A percentile compares a stretch with the other conserved stretches of the same genome.
These are phyloP conservation scores for Phytophthora cajani DNA, from an alignment of 352 stramenopile genomes.

Conservation along the genomic window DNA sequence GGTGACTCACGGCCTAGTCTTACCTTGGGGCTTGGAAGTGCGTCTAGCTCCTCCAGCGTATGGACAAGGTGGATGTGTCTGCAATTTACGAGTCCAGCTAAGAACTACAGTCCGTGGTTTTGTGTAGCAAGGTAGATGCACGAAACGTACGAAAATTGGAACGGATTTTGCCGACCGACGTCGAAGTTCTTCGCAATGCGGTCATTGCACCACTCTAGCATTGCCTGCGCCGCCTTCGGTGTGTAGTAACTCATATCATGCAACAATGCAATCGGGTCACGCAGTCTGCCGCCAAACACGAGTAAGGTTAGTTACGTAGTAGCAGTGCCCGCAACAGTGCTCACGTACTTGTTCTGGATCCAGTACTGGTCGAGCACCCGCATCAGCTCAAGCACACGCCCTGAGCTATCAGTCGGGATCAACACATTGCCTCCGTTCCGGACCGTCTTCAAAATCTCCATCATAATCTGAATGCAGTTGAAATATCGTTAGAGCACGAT, in stretches of 20 bases:
- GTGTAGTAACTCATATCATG: constrained; percentile 93
- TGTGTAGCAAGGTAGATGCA: neutral
- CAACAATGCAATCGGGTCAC: constrained; percentile 85
- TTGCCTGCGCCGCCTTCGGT: constrained; percentile 86
- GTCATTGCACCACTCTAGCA: constrained; percentile 92
- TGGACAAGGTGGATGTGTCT: constrained; percentile 91
- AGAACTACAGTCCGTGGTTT: neutral
- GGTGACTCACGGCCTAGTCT: neutral
- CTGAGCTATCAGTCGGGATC: constrained; percentile 94
- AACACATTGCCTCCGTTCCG: constrained; percentile 95
- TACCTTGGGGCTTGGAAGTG: constrained; percentile 83
- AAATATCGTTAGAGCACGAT: constrained; percentile 22
- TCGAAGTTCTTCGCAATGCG: constrained; percentile 92
- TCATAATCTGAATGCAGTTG: constrained; percentile 76
- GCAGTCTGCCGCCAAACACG: constrained; percentile 49
- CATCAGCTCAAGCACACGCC: constrained; percentile 95
- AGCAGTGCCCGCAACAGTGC: constrained; percentile 7
- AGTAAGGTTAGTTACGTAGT: constrained; percentile 8
- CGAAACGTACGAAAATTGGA: constrained; percentile 83
- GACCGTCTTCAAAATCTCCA: constrained; percentile 93
- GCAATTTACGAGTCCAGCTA: constrained; percentile 2
- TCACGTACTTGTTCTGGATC: constrained; percentile 92
- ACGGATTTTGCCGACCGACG: constrained; percentile 86
- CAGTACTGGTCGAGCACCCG: constrained; percentile 96
- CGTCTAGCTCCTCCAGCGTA: constrained; percentile 87